Base-by-base conservation (phyloP, 164 flowering plant species). In the Santalum album region DNA sequence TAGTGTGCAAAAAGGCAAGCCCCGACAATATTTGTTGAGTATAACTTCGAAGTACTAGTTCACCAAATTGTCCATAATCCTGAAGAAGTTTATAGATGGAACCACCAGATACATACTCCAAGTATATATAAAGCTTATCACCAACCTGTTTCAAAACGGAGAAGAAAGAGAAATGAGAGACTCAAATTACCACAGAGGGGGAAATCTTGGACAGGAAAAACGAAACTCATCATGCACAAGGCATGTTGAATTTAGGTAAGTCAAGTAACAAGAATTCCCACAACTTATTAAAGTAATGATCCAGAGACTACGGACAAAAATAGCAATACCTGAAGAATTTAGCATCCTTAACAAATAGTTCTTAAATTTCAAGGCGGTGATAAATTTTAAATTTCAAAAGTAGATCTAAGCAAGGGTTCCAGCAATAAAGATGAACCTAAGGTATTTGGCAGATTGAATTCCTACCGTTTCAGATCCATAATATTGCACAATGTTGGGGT, bases 61-160 rank as follows among this genome's bases (percentile, higher is more conserved):
- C 97, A 47, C 94, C 94, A 49, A 90, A 67, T 56, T 80, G 80
- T 29, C 97, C 97, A 75, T 90, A 90, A 14, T 90, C 97, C 67
- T 90, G 96, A 53, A 90, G 94, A 66, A 90, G 81, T 68, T 90
- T 90, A 68, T 83, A 73, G 55, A 90, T 90, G 43, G 97, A 87
- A 42, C 97, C 97, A 57, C 95, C 97, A 64, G 97, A 87, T 23
- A 90, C 96, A 71, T 81, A 90, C 70, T 90, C 97, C 76, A 90
- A 68, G 76, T 85, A 90, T 40, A 90, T 87, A 58, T 90, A 87
- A 19, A 87, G 75, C 64, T 66, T 85, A 56, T 90, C 97, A 60
- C 62, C 97, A 7, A 87, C 82, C 97, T 90, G 87, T 39, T 59
- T 45, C 49, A 36, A 15, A 16, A 29, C 34, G 34, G 34, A 3